These are phyloP conservation scores for Madurella fahalii DNA, from an alignment of 2,329 filamentous ascomycete genomes.

Conservation along the genomic window DNA sequence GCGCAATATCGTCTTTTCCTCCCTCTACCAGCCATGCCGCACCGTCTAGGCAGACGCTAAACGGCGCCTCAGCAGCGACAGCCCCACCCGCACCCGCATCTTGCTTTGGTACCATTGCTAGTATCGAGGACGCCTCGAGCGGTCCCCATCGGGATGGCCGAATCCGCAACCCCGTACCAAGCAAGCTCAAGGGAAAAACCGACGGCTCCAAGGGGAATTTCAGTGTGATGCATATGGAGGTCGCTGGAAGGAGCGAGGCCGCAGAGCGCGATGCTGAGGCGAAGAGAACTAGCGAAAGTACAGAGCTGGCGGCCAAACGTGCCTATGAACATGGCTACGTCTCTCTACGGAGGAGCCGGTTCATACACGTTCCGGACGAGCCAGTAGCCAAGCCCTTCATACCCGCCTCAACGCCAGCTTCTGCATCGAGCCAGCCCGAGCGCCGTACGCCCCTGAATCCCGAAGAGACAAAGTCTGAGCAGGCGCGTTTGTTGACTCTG, in stretches of 20 bases:
- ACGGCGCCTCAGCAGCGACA: conserved; percentile 1
- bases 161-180: conserved; percentile 56
- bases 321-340: conserved; percentile 53
- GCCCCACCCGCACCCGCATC: neutral
- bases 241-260: conserved; percentile 42
- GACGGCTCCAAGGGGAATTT: conserved; percentile 57
- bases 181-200: conserved; percentile 57
- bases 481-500: conserved; percentile 55
- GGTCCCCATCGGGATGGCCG: conserved; percentile 42
- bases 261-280: conserved; percentile 51
- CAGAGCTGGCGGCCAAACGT: conserved; percentile 53
- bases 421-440: conserved; percentile 6
- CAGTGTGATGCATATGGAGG: conserved; percentile 58
- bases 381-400: conserved; percentile 18
- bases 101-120: conserved; percentile 21
- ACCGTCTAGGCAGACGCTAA: conserved; percentile 6
- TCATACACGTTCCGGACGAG: conserved; percentile 33
- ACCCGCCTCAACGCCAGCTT: conserved; percentile 6
- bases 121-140: conserved; percentile 22
- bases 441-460: conserved; percentile 33
- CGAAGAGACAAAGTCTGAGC: conserved; percentile 54
- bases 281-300: conserved; percentile 59
- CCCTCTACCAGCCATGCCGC: conserved; percentile 2
- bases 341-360: conserved; percentile 43
- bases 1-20: conserved; percentile 10